Evolutionary conservation across 2,329 filamentous ascomycete species (phyloP), one percentile per base, ranked within the genome.

Genomic region (Chalara sp.): DNA sequence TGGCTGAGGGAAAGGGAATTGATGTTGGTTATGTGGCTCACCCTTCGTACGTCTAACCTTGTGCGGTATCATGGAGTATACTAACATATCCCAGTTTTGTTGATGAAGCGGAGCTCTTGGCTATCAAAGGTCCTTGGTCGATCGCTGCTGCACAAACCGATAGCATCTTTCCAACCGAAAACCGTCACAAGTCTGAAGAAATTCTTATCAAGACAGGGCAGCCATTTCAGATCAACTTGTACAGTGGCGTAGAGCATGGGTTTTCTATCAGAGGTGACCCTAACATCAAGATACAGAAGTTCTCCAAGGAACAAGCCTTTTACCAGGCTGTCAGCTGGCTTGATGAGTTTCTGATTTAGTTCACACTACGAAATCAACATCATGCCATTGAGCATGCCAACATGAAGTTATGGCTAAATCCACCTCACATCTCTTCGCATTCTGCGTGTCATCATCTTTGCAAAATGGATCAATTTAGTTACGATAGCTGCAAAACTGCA

Each of bases 281-380:
- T 32, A 75, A 62, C 54, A 75, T 82, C 56, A 76, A 75, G 65
- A 56, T 72, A 44, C 67, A 79, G 62, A 81, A 78, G 66, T 92
- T 78, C 61, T 84, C 86, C 37, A 91, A 89, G 76, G 87, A 95
- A 70, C 81, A 86, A 69, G 88, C 89, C 5, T 93, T 93, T 65
- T 62, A 76, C 56, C 89, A 93, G 74, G 87, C 87, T 35, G 74
- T 90, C 47, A 66, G 73, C 48, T 95, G 89, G 89, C 90, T 95
- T 59, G 77, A 87, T 58, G 73, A 82, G 67, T 74, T 78, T 65
- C 65, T 86, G 54, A 32, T 60, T 39, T 64, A 58, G 58, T 49
- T 57, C n/a, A n/a, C 4, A n/a, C 35, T 37, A 8, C 35, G 8
- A n/a, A 37, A 37, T n/a, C 35, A 8, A 37, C 8, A n/a, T n/a